Percentiles rank a stretch among this genome's conserved stretches.
Conservation (phyloP, 441 rosid genomes). For the Corymbia calophylla region DNA sequence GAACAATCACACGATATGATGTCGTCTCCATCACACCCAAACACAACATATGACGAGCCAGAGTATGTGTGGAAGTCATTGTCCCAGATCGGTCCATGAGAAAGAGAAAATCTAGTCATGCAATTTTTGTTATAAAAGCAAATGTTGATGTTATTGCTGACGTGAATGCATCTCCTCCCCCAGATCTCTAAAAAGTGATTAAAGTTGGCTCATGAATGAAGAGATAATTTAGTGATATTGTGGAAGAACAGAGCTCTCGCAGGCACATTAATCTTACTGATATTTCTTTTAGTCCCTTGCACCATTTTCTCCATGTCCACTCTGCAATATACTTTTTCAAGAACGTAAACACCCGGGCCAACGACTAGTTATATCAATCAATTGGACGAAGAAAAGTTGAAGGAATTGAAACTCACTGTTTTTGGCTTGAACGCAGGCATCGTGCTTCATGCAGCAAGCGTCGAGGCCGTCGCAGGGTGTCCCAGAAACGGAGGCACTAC, state of each 20-base stretch:
- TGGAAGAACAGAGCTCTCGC: neutral
- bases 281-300: neutral
- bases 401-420: slow-evolving; percentile 36
- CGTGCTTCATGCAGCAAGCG: slow-evolving; percentile 91
- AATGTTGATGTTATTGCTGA: neutral
- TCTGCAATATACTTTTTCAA: neutral
- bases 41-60: neutral
- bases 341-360: fast-evolving
- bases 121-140: neutral
- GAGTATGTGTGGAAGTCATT: neutral
- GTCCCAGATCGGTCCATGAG: neutral
- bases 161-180: neutral
- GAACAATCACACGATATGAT: neutral
- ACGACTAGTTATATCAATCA: neutral
- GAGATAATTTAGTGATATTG: neutral
- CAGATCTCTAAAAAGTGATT: neutral
- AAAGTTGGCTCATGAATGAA: neutral
- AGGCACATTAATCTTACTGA: neutral
- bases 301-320: neutral
- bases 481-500: too few relatives aligned
- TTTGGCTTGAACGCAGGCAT: slow-evolving; percentile 65
- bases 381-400: neutral
- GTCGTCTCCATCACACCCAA: too few relatives aligned
- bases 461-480: slow-evolving; percentile 81
- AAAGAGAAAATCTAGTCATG: neutral